These are phyloP conservation scores for Anisodus acutangulus DNA, from an alignment of 257 asterid genomes.

Conservation along the genomic window DNA sequence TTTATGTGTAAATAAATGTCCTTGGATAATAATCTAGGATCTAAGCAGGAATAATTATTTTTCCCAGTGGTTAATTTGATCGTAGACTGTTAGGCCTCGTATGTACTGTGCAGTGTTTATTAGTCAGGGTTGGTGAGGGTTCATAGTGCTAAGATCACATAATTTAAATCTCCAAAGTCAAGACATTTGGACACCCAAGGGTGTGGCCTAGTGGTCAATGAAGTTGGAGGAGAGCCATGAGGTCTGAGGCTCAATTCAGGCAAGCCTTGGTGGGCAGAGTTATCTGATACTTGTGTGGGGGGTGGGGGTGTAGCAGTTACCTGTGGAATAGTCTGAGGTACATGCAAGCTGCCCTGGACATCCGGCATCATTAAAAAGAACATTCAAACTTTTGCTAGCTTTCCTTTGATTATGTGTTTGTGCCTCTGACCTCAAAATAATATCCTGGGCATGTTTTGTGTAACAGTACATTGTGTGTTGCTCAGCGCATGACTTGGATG, in stretches of 20 bases:
- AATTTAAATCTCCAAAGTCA: neutral
- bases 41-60: neutral
- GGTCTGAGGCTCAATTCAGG: neutral
- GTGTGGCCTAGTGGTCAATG: neutral
- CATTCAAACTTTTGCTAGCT: neutral
- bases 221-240: neutral
- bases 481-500: slow-evolving; percentile 19
- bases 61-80: neutral
- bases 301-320: neutral
- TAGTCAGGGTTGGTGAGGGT: neutral
- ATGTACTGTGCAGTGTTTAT: neutral
- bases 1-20: slow-evolving; percentile 19
- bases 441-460: neutral
- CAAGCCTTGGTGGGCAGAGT: neutral
- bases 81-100: neutral
- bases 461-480: slow-evolving; percentile 4
- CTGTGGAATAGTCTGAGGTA: neutral
- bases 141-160: neutral
- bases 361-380: neutral
- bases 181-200: neutral
- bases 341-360: neutral
- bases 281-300: neutral
- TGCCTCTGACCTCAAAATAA: neutral
- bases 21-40: neutral
- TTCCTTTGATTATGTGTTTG: neutral